A percentile compares a stretch with the other conserved stretches of the same genome.
Evolutionary conservation across 208 protist species (phyloP).

Genomic region (Lotmaria passim): DNA sequence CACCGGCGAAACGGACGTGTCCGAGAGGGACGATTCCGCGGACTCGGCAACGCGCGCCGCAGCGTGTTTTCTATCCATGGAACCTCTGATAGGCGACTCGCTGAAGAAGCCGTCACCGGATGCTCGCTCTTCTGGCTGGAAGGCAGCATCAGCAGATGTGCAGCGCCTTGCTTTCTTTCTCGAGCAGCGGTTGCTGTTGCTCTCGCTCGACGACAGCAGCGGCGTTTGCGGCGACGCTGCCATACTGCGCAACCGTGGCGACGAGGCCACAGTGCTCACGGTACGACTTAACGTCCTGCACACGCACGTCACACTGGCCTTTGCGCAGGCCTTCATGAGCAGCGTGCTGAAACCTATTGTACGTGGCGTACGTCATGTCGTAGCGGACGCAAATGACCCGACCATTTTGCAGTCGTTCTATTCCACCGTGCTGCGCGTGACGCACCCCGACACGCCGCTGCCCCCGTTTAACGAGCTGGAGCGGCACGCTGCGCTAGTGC

Average conservation of each 20-base stretch:
- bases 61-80: constrained; percentile 6
- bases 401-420: not conserved
- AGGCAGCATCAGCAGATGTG: not conserved
- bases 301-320: constrained; percentile 11
- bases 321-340: constrained; percentile 1
- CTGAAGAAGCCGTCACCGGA: not conserved
- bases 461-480: not conserved
- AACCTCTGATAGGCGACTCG: not conserved
- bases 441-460: not conserved
- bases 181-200: constrained; percentile 14
- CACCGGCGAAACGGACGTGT: constrained; percentile 15
- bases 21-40: not conserved
- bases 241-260: not conserved
- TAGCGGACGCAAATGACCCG: not conserved
- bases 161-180: constrained; percentile 6
- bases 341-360: constrained; percentile 7
- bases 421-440: constrained; percentile 6
- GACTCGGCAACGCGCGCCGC: not conserved
- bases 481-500: constrained; percentile 17
- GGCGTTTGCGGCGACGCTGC: not conserved
- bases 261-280: constrained; percentile 9
- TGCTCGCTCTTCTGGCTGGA: not conserved
- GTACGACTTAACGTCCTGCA: constrained; percentile 19
- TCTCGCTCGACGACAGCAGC: not conserved
- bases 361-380: not conserved